phyloP scores from a whole-genome alignment of 2,329 filamentous ascomycete genomes.

The Raffaelea ambrosiae region DNA sequence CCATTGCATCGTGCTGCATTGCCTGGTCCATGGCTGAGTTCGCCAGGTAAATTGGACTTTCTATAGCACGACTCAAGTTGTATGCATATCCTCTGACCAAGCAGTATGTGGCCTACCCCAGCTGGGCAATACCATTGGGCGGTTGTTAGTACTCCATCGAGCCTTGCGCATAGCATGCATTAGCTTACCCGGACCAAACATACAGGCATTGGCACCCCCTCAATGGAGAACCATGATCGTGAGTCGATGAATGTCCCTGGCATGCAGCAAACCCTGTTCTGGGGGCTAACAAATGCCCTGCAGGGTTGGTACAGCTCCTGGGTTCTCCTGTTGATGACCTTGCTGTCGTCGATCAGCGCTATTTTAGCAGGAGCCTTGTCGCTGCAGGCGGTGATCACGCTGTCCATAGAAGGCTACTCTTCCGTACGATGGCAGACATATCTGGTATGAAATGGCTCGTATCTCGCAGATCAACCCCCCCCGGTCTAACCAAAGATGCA shows the following conservation, averaged over 20 bases:
- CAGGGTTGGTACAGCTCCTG: constrained; percentile 4
- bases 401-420: constrained; percentile 1
- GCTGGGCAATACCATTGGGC: constrained; percentile 2
- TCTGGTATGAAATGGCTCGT: no score
- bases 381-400: constrained; percentile 2
- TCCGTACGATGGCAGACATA: neutral
- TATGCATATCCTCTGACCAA: neutral
- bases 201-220: neutral
- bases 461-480: no score
- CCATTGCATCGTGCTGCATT: constrained; percentile 1
- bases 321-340: constrained; percentile 2
- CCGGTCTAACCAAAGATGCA: neutral
- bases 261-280: no score
- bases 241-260: neutral
- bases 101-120: constrained; percentile 1
- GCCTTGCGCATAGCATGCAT: neutral
- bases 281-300: neutral
- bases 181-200: neutral
- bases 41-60: neutral
- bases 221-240: constrained; percentile 1
- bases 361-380: constrained; percentile 4
- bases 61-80: neutral
- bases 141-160: neutral
- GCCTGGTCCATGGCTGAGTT: constrained; percentile 3
- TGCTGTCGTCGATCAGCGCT: constrained; percentile 4